These are phyloP conservation scores for Albizia julibrissin DNA, from an alignment of 306 rosid species.

Conservation along the genomic window DNA sequence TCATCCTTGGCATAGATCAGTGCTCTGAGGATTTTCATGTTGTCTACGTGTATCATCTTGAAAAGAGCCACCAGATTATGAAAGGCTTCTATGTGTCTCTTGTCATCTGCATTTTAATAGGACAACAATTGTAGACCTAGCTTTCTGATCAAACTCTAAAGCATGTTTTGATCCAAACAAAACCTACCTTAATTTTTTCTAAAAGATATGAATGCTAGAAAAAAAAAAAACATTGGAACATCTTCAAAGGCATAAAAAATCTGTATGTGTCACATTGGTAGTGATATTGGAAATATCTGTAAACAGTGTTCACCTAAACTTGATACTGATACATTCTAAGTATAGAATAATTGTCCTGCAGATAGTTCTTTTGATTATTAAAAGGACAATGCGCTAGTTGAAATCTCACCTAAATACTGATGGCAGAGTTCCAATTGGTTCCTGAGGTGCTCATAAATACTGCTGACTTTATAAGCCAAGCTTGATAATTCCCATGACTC, in stretches of 20 bases:
- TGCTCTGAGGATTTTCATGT: slow-evolving; percentile 65
- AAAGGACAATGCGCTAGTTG: not conserved
- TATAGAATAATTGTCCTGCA: not conserved
- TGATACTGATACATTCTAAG: not conserved
- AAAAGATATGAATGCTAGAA: not conserved
- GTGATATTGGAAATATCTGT: not conserved
- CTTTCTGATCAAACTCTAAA: slow-evolving; percentile 9
- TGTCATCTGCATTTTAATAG: slow-evolving; percentile 53
- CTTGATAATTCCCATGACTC: slow-evolving; percentile 81
- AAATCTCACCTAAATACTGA: slow-evolving; percentile 56
- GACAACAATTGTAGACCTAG: slow-evolving; percentile 3
- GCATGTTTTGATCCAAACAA: not conserved
- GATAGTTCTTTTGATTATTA: not conserved
- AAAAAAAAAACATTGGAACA: not conserved
- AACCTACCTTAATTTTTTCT: not conserved
- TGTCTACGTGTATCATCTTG: slow-evolving; percentile 61
- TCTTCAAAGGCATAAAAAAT: not conserved
- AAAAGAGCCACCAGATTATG: slow-evolving; percentile 52
- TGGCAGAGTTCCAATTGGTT: slow-evolving; percentile 58
- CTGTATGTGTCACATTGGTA: not conserved
- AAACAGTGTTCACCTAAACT: not conserved
- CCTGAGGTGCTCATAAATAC: slow-evolving; percentile 64
- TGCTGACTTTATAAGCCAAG: slow-evolving; percentile 71
- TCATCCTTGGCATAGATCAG: slow-evolving; percentile 64
- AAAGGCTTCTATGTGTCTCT: slow-evolving; percentile 61